Conservation (phyloP, 441 rosid species). For the Euphorbia celastroides region DNA sequence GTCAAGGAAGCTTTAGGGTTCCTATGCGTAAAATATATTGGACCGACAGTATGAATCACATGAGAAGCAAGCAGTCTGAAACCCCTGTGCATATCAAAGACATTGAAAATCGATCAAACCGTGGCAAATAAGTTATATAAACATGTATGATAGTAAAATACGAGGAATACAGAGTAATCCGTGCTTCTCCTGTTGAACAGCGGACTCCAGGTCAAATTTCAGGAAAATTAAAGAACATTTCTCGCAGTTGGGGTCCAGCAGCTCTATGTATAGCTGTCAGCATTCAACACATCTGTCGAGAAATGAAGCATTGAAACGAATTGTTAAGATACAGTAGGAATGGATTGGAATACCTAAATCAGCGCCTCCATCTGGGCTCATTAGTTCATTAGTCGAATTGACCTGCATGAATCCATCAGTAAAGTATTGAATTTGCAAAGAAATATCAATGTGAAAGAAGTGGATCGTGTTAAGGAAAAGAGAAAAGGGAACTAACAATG, state of each 20-base stretch:
- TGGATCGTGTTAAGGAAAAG: background rate
- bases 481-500: background rate
- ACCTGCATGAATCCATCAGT: background rate
- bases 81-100: constrained; percentile 41
- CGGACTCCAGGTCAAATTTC: no score
- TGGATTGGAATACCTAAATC: background rate
- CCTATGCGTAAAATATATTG: constrained; percentile 45
- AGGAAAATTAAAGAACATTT: no score
- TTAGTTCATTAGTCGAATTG: background rate
- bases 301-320: background rate
- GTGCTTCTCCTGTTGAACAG: no score
- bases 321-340: background rate
- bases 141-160: no score
- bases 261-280: background rate
- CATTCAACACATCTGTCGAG: background rate
- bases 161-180: no score
- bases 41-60: constrained; percentile 85
- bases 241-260: background rate
- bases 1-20: constrained; percentile 49
- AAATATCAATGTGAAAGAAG: background rate
- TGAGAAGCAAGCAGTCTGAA: constrained; percentile 69
- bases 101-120: background rate
- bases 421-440: no score
- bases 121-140: background rate
- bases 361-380: background rate